These are phyloP conservation scores for Geosmithia flava DNA, from an alignment of 2,329 filamentous ascomycete genomes.

Conservation along the genomic window DNA sequence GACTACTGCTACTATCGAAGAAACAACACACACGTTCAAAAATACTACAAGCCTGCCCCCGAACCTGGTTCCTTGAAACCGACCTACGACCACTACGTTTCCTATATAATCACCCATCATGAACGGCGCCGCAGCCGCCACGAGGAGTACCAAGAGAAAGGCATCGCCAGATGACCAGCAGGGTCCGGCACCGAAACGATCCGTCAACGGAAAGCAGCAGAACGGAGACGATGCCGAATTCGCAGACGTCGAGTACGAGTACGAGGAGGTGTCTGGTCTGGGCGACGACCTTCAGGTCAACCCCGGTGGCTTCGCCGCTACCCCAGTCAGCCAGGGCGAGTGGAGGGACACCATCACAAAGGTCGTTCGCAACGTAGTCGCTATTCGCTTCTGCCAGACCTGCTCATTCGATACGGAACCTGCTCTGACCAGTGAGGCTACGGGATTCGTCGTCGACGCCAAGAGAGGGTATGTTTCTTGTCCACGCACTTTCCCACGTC, in stretches of 20 bases:
- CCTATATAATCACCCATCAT: conserved; percentile 13
- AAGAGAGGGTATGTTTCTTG: conserved; percentile 59
- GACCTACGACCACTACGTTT: too few relatives aligned
- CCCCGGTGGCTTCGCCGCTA: conserved; percentile 20
- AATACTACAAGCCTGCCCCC: too few relatives aligned
- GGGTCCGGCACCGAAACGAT: conserved; percentile 20
- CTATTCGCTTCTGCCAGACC: conserved; percentile 98
- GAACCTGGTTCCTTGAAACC: too few relatives aligned
- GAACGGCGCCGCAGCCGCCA: conserved; percentile 25
- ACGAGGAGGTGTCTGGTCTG: conserved; percentile 27
- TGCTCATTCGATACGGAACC: conserved; percentile 97
- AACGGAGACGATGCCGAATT: conserved; percentile 14
- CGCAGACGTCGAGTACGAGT: conserved; percentile 20
- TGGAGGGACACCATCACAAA: conserved; percentile 95
- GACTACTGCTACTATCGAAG: too few relatives aligned
- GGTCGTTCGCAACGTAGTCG: conserved; percentile 90
- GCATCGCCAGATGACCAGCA: conserved; percentile 25
- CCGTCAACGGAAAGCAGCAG: conserved; percentile 34
- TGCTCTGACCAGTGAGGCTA: conserved; percentile 88
- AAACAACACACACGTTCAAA: too few relatives aligned
- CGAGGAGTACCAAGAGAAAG: conserved; percentile 39
- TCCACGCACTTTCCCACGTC: too few relatives aligned
- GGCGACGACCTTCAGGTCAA: conserved; percentile 24
- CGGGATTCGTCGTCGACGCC: conserved; percentile 93
- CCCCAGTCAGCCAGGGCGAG: conserved; percentile 38